Evolutionary conservation across 805 yeast genomes (phyloP).

Genomic region (Lipomyces starkeyi): DNA sequence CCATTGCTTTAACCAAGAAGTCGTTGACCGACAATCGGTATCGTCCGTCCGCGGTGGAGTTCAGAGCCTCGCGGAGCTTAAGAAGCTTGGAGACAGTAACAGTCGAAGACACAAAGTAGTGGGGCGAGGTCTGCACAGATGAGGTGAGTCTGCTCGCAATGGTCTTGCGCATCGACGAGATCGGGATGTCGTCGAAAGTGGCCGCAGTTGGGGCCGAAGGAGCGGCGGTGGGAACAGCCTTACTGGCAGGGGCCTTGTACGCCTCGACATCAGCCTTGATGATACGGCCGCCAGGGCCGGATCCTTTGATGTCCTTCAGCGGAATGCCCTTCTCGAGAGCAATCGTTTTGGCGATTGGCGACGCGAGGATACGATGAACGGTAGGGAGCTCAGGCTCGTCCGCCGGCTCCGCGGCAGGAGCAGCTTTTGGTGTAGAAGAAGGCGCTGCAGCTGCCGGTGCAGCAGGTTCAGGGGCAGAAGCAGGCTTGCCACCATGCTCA

Average conservation of each 20-base stretch:
- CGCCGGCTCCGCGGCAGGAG: constrained; percentile 47
- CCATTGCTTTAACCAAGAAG: constrained; percentile 90
- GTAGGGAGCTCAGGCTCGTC: constrained; percentile 37
- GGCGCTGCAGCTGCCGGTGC: constrained; percentile 50
- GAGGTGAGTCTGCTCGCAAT: constrained; percentile 87
- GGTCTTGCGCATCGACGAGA: constrained; percentile 90
- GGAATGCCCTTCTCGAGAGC: constrained; percentile 93
- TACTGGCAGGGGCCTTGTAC: constrained; percentile 55
- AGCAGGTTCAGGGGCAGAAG: constrained; percentile 50
- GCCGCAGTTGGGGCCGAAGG: constrained; percentile 53
- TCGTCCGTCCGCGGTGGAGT: constrained; percentile 81
- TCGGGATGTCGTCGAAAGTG: constrained; percentile 78
- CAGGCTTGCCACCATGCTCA: constrained; percentile 44
- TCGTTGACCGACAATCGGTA: constrained; percentile 94
- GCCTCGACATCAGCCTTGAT: constrained; percentile 87
- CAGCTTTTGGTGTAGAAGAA: constrained; percentile 38
- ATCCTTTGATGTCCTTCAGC: constrained; percentile 81
- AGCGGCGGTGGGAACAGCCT: constrained; percentile 49
- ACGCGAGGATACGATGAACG: constrained; percentile 83
- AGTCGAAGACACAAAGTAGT: constrained; percentile 87
- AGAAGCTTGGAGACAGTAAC: constrained; percentile 87
- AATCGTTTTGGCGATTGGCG: constrained; percentile 91
- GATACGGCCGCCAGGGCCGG: constrained; percentile 96
- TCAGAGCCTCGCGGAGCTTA: constrained; percentile 89
- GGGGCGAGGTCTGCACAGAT: constrained; percentile 87